Base-by-base conservation (phyloP, 2,329 filamentous ascomycete genomes). In the Aspergillus udagawae region DNA sequence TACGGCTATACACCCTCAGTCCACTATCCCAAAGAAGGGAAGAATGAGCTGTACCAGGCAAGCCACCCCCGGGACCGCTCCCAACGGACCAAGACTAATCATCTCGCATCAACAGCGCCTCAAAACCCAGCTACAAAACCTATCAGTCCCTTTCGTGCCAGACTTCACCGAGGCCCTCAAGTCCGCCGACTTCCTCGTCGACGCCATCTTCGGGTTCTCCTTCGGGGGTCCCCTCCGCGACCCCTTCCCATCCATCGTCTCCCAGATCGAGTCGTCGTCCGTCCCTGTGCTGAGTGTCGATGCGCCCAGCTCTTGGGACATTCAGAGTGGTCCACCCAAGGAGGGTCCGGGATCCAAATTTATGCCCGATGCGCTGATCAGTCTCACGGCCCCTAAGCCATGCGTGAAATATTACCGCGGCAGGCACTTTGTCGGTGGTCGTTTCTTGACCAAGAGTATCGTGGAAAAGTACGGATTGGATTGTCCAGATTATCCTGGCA, bases 201-300 rank as follows among this genome's bases (percentile, higher is more conserved):
- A 99, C 74, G 91, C 94, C 9, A 91, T 99, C 60, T 99, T 99
- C 70, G 92, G 90, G 7, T 99, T 99, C 78, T 94, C 89, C 59
- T 99, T 99, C 77, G 88, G 87, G 1, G 93, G 92, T 6, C 88
- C 94, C 63, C 88, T 99, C 53, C 87, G 94, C n/a, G 91, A 96
- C 63, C 94, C 94, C 1, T 99, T 97, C 70, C 87, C 88, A 0
- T 81, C 82, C 0, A 89, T 97, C 14, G 95, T 99, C 65, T 79
- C 83, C 59, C 86, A 89, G 7, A 80, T 99, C 41, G 85, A 91
- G 64, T 81, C 86, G 45, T 88, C 89, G 4, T 82, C 82, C 27
- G 69, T 94, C 7, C 90, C 92, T 0, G 89, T 97, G 0, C 87
- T 94, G 2, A 89, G 91, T 2, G 90, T 99, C 23, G 94, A 99